phyloP scores from a whole-genome alignment of 768 basidiomycete genomes.

The Psilocybe sp. region DNA sequence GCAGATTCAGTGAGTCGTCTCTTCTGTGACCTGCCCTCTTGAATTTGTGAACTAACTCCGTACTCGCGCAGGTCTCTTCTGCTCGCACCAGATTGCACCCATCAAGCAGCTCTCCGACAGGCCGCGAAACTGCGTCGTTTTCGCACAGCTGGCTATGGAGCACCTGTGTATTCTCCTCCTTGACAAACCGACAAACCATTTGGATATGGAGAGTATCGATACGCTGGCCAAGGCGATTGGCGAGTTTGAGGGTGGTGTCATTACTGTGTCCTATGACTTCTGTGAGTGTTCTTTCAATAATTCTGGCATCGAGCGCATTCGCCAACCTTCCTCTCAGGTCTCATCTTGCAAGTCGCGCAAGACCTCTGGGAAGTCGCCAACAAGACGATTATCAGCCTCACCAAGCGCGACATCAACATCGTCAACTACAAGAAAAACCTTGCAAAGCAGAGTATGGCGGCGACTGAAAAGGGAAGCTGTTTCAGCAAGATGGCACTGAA shows the following conservation, averaged over 20 bases:
- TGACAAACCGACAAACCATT: conserved; percentile 95
- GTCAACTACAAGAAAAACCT: conserved; percentile 91
- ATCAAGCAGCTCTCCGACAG: conserved; percentile 96
- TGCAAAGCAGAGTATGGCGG: conserved; percentile 75
- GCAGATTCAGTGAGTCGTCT: background rate
- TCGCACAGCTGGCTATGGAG: conserved; percentile 96
- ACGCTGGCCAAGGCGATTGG: conserved; percentile 95
- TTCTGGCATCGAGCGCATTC: background rate
- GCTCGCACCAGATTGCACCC: conserved; percentile 88
- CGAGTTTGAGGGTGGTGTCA: conserved; percentile 95
- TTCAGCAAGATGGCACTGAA: conserved; percentile 81
- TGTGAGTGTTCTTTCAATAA: conserved; percentile 49
- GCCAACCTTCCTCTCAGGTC: conserved; percentile 43
- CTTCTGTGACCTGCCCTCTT: no score
- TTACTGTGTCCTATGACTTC: conserved; percentile 99
- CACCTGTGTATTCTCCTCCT: conserved; percentile 92
- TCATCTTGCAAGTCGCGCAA: conserved; percentile 97
- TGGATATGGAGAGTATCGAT: conserved; percentile 98
- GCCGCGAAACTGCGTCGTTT: conserved; percentile 94
- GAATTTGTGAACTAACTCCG: conserved; percentile 87
- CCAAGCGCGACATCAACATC: conserved; percentile 88
- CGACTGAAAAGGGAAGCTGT: conserved; percentile 90
- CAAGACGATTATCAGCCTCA: conserved; percentile 88
- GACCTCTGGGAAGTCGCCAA: conserved; percentile 99
- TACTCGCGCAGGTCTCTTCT: conserved; percentile 89